phyloP scores from a whole-genome alignment of 768 basidiomycete genomes.

The Tylopilus rubrobrunneus region DNA sequence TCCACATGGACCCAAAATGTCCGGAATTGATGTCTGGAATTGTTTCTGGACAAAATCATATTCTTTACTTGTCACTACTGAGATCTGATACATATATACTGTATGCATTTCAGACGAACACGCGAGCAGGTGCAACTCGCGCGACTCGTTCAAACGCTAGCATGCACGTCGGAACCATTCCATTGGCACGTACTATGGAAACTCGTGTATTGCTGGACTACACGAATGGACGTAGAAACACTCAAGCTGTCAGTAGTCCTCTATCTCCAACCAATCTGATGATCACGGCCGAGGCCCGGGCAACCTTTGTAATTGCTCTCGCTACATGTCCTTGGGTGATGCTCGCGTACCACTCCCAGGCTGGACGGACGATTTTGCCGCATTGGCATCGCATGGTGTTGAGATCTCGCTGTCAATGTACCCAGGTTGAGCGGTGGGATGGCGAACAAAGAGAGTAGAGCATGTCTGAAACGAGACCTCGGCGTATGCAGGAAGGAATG shows the following conservation, averaged over 20 bases:
- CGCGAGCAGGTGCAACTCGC: too few species aligned
- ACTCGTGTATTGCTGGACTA: constrained; percentile 1
- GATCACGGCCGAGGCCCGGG: constrained; percentile 56
- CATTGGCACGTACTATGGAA: not conserved
- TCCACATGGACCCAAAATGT: too few species aligned
- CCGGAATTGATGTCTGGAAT: too few species aligned
- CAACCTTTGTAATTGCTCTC: constrained; percentile 58
- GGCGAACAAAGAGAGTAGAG: constrained; percentile 88
- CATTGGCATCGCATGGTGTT: constrained; percentile 93
- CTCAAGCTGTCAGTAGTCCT: not conserved
- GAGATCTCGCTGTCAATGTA: constrained; percentile 81
- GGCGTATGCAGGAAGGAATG: constrained; percentile 91
- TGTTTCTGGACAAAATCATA: too few species aligned
- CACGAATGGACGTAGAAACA: not conserved
- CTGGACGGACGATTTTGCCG: constrained; percentile 81
- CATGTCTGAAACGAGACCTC: constrained; percentile 83
- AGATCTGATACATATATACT: too few species aligned
- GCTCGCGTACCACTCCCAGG: constrained; percentile 95
- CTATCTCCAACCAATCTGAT: constrained; percentile 22
- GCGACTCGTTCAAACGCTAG: too few species aligned
- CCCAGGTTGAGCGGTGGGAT: constrained; percentile 94
- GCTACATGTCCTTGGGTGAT: too few species aligned
- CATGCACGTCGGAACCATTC: too few species aligned
- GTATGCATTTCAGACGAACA: too few species aligned
- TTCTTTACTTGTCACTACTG: too few species aligned